These are phyloP conservation scores for Trametes villosa DNA, from an alignment of 768 basidiomycete species.

Conservation along the genomic window DNA sequence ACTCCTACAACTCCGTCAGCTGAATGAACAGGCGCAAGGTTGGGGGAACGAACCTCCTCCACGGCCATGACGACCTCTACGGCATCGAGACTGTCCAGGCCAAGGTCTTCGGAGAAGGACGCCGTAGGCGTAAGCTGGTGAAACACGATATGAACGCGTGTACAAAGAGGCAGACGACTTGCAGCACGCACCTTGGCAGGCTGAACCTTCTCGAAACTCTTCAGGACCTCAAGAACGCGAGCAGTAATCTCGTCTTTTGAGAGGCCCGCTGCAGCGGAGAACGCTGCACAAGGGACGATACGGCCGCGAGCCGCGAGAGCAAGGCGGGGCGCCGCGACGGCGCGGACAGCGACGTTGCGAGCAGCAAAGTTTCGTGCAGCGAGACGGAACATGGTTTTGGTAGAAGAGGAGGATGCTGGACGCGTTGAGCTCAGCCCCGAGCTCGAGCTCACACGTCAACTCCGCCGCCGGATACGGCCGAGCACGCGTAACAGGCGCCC, in stretches of 20 bases:
- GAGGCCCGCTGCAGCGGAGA: slow-evolving; percentile 70
- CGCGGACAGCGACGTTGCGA: slow-evolving; percentile 52
- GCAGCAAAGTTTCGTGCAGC: slow-evolving; percentile 24
- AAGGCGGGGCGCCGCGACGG: slow-evolving; percentile 21
- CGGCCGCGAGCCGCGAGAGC: slow-evolving; percentile 28
- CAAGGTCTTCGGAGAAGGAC: slow-evolving; percentile 81
- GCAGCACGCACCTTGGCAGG: slow-evolving; percentile 58
- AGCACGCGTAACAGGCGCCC: slow-evolving; percentile 8
- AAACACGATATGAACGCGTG: neutral
- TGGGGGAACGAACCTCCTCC: slow-evolving; percentile 71
- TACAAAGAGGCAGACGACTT: too few species aligned
- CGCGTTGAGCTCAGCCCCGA: slow-evolving; percentile 18
- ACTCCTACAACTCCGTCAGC: slow-evolving; percentile 65
- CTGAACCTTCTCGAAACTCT: slow-evolving; percentile 90
- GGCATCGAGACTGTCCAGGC: slow-evolving; percentile 93
- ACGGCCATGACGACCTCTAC: slow-evolving; percentile 99
- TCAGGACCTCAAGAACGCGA: slow-evolving; percentile 82
- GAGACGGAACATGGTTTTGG: slow-evolving; percentile 25
- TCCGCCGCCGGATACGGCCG: slow-evolving; percentile 32
- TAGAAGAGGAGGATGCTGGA: slow-evolving; percentile 9
- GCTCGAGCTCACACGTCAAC: slow-evolving; percentile 22
- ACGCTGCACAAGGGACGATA: slow-evolving; percentile 49
- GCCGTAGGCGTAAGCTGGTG: slow-evolving; percentile 66
- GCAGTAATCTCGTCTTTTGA: slow-evolving; percentile 68
- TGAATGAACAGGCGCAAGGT: neutral